These are phyloP conservation scores for Nicotiana otophora DNA, from an alignment of 257 asterid genomes.

Conservation along the genomic window DNA sequence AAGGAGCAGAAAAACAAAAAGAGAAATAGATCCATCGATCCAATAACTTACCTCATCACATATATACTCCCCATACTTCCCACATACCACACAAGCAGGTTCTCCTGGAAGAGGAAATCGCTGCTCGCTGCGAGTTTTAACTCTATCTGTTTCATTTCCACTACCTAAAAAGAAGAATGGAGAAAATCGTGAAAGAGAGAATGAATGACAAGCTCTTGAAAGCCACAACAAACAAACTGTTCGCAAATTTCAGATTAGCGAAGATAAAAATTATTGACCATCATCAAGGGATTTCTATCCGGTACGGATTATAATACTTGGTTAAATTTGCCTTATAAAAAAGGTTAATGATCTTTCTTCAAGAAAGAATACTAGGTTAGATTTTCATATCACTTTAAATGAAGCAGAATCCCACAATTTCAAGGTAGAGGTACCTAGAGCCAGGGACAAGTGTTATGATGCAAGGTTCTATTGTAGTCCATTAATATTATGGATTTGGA, in stretches of 20 bases:
- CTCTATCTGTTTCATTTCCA: slow-evolving; percentile 32
- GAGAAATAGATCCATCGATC: background rate
- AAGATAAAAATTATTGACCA: background rate
- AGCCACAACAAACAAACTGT: background rate
- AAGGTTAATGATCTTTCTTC: too few relatives aligned
- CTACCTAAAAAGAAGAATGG: slow-evolving; percentile 29
- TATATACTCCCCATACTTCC: slow-evolving; percentile 86
- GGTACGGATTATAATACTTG: background rate
- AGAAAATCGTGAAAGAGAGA: slow-evolving; percentile 9
- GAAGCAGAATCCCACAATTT: too few relatives aligned
- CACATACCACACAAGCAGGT: slow-evolving; percentile 70
- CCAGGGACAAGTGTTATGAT: too few relatives aligned
- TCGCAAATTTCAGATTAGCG: background rate
- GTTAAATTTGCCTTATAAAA: too few relatives aligned
- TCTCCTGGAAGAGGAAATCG: slow-evolving; percentile 77
- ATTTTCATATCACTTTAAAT: too few relatives aligned
- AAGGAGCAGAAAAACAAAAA: background rate
- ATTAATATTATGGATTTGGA: too few relatives aligned
- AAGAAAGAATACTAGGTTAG: too few relatives aligned
- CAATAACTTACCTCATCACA: slow-evolving; percentile 62
- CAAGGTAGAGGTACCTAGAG: too few relatives aligned
- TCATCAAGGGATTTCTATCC: background rate
- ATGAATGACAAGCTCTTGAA: background rate
- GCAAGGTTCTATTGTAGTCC: too few relatives aligned
- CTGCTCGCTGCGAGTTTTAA: slow-evolving; percentile 61